These are phyloP conservation scores for Nidula niveotomentosa DNA, from an alignment of 1,284 basidiomycete genomes.

Conservation along the genomic window DNA sequence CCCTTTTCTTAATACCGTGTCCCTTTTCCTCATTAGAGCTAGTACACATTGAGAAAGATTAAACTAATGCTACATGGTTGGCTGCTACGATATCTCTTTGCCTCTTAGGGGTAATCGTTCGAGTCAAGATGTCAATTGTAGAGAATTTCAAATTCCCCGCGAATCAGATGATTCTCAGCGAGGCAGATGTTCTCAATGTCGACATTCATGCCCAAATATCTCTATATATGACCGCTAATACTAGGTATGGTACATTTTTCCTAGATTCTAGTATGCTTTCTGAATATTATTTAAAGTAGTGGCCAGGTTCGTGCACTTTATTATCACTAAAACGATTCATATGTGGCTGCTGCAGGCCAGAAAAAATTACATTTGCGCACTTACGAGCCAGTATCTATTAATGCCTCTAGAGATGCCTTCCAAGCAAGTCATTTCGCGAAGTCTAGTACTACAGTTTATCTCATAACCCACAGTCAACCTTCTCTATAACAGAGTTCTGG, in stretches of 20 bases:
- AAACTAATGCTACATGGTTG: conserved; percentile 28
- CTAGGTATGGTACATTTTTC: conserved; percentile 21
- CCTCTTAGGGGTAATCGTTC: conserved; percentile 30
- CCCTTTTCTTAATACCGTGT: too few species aligned
- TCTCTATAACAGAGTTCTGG: conserved; percentile 28
- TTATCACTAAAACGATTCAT: neutral
- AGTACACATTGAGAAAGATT: conserved; percentile 24
- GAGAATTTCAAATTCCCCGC: conserved; percentile 31
- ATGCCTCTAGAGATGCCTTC: conserved; percentile 26
- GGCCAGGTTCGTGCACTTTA: conserved; percentile 22
- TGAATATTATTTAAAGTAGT: conserved; percentile 22
- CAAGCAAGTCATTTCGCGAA: conserved; percentile 17
- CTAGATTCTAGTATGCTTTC: neutral
- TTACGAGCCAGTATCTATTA: conserved; percentile 25
- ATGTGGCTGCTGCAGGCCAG: conserved; percentile 12
- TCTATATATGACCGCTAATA: conserved; percentile 35
- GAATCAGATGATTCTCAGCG: conserved; percentile 25
- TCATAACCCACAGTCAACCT: conserved; percentile 22
- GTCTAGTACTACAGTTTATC: neutral
- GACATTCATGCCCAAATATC: conserved; percentile 28
- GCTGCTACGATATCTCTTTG: conserved; percentile 34
- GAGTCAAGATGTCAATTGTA: conserved; percentile 26
- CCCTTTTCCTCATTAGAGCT: conserved; percentile 12
- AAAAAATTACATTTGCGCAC: conserved; percentile 34
- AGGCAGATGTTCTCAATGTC: conserved; percentile 27